Conservation (phyloP, 2,329 filamentous ascomycete genomes). For the Rhynchosporium agropyri region DNA sequence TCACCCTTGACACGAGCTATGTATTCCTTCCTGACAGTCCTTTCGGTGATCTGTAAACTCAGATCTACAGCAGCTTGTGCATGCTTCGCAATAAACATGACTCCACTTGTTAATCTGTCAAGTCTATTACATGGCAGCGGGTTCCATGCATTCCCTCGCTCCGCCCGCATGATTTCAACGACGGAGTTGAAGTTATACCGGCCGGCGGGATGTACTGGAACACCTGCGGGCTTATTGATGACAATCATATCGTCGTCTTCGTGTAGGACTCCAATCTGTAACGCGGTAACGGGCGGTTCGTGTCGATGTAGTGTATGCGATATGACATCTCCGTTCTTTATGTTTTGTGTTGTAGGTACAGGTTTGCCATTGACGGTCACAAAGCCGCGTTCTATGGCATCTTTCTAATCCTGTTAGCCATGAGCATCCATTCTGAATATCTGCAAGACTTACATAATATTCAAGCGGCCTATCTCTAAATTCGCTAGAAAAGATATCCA, state of each 20-base stretch:
- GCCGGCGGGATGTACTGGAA: constrained; percentile 93
- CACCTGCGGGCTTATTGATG: constrained; percentile 93
- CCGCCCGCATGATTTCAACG: constrained; percentile 87
- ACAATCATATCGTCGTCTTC: constrained; percentile 94
- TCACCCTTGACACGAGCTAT: constrained; percentile 86
- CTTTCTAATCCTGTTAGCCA: constrained; percentile 51
- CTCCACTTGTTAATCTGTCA: constrained; percentile 88
- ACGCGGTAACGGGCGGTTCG: constrained; percentile 86
- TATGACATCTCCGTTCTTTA: constrained; percentile 86
- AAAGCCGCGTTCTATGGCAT: constrained; percentile 77
- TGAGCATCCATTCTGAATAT: background rate
- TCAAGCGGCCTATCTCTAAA: constrained; percentile 84
- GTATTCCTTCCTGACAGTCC: constrained; percentile 94
- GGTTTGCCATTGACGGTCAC: constrained; percentile 79
- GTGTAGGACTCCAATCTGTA: constrained; percentile 79
- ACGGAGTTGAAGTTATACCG: constrained; percentile 96
- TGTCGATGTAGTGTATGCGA: constrained; percentile 94
- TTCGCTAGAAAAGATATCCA: constrained; percentile 89
- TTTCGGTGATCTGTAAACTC: constrained; percentile 72
- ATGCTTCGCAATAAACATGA: constrained; percentile 97
- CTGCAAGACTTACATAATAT: constrained; percentile 71
- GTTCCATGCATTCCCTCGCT: constrained; percentile 59
- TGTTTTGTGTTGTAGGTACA: constrained; percentile 65
- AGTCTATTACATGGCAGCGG: constrained; percentile 85
- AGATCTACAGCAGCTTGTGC: constrained; percentile 77